A percentile compares a stretch with the other conserved stretches of the same genome.
These are phyloP conservation scores for Claviceps arundinis DNA, from an alignment of 2,329 filamentous ascomycete genomes.

Conservation along the genomic window DNA sequence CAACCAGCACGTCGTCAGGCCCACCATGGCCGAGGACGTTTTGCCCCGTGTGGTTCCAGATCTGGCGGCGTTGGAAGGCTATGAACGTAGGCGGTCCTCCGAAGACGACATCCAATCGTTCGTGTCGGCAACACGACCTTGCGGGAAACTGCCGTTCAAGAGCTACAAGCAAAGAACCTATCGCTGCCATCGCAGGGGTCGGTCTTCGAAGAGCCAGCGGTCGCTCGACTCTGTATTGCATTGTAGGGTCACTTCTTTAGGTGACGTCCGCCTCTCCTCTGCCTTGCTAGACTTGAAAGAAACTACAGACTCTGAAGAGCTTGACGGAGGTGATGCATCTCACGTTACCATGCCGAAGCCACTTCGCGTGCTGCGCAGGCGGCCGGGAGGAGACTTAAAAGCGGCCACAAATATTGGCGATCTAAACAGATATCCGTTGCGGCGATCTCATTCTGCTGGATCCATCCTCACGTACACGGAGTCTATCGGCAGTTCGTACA, in stretches of 20 bases:
- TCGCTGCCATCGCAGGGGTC: conserved; percentile 29
- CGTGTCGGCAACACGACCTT: conserved; percentile 14
- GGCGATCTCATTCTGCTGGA: conserved; percentile 43
- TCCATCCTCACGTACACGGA: conserved; percentile 48
- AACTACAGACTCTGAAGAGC: conserved; percentile 39
- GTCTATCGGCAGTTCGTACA: conserved; percentile 44
- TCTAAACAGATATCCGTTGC: conserved; percentile 34
- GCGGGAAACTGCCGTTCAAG: conserved; percentile 15
- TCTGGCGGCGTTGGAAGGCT: conserved; percentile 24
- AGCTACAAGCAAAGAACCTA: conserved; percentile 14
- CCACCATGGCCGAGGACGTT: conserved; percentile 24
- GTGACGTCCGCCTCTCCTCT: conserved; percentile 38
- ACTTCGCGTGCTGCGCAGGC: conserved; percentile 52
- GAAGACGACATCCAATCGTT: conserved; percentile 22
- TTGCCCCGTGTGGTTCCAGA: conserved; percentile 37
- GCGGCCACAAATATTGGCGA: conserved; percentile 54
- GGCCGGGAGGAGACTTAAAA: conserved; percentile 62
- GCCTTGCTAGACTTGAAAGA: conserved; percentile 49
- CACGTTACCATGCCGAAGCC: conserved; percentile 31
- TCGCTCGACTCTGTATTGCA: conserved; percentile 39
- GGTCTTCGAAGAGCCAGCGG: conserved; percentile 34
- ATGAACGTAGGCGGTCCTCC: conserved; percentile 15
- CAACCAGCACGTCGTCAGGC: conserved; percentile 29
- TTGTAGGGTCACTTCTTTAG: conserved; percentile 45
- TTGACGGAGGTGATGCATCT: conserved; percentile 31